These are phyloP conservation scores for Clitopilus hobsonii DNA, from an alignment of 768 basidiomycete genomes.

Conservation along the genomic window DNA sequence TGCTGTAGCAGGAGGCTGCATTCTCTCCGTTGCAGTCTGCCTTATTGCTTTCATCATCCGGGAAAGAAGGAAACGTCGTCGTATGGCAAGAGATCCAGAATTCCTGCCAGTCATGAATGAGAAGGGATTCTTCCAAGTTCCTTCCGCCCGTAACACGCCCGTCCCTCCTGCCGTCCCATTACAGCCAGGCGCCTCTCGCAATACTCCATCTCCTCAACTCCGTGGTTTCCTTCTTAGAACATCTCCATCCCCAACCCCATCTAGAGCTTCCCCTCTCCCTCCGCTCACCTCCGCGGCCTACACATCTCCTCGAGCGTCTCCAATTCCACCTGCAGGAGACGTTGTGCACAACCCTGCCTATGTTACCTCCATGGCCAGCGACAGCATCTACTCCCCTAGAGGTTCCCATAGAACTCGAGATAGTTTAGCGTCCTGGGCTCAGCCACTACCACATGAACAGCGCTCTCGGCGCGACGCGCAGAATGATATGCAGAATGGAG, in stretches of 20 bases:
- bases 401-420: conserved; percentile 16
- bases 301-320: neutral
- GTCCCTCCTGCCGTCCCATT: neutral
- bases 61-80: conserved; percentile 27
- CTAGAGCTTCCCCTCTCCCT: neutral
- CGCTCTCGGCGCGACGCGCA: conserved; percentile 6
- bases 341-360: conserved; percentile 27
- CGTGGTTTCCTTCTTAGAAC: neutral
- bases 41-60: conserved; percentile 40
- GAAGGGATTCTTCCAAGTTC: conserved; percentile 1
- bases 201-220: neutral
- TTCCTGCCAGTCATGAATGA: conserved; percentile 22
- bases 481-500: conserved; percentile 1
- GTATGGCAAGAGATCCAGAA: conserved; percentile 12
- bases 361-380: too few relatives aligned
- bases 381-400: conserved; percentile 23
- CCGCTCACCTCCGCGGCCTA: neutral
- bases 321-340: neutral
- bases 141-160: neutral
- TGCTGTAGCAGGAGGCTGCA: conserved; percentile 33
- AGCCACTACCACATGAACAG: conserved; percentile 23
- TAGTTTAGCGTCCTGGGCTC: conserved; percentile 31
- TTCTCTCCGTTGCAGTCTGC: conserved; percentile 33
- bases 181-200: neutral
- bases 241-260: neutral